Percentiles rank a stretch among this genome's conserved stretches.
phyloP scores from a whole-genome alignment of 2,329 filamentous ascomycete species.

The Alternaria gaisen region DNA sequence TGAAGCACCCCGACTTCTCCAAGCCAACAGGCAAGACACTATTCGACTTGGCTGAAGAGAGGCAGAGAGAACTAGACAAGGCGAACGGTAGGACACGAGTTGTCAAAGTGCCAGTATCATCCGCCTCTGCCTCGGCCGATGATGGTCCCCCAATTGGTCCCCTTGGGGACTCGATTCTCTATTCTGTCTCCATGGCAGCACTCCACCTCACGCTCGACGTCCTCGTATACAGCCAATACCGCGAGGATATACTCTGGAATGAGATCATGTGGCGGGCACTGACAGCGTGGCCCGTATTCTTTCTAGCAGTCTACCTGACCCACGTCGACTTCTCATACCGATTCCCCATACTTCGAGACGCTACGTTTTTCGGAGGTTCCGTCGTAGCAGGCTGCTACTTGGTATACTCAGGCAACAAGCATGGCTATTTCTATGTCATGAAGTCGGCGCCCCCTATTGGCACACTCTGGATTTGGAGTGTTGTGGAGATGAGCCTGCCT shows the following conservation, averaged over 20 bases:
- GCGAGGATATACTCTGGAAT: conserved; percentile 69
- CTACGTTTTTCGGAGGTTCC: conserved; percentile 70
- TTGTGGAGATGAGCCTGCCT: conserved; percentile 81
- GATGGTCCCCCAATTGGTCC: conserved; percentile 56
- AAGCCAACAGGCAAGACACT: conserved; percentile 71
- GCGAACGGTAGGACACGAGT: conserved; percentile 55
- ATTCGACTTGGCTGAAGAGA: conserved; percentile 75
- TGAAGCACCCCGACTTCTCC: conserved; percentile 74
- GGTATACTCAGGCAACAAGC: conserved; percentile 80
- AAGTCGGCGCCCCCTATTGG: conserved; percentile 89
- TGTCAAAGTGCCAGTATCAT: conserved; percentile 47
- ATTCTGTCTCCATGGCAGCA: conserved; percentile 69
- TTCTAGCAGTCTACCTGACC: conserved; percentile 56
- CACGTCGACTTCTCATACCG: conserved; percentile 52
- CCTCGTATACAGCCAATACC: conserved; percentile 80
- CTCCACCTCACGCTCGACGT: conserved; percentile 82
- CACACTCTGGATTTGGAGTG: conserved; percentile 91
- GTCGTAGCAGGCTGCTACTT: conserved; percentile 76
- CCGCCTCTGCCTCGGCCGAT: conserved; percentile 18
- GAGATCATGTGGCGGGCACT: conserved; percentile 63
- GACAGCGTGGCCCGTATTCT: conserved; percentile 56
- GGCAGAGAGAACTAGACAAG: conserved; percentile 55
- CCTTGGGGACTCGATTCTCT: conserved; percentile 58
- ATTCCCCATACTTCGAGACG: conserved; percentile 57
- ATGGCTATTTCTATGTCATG: conserved; percentile 87